phyloP scores from a whole-genome alignment of 495 filamentous ascomycete genomes.

The Annulohypoxylon maeteangense region DNA sequence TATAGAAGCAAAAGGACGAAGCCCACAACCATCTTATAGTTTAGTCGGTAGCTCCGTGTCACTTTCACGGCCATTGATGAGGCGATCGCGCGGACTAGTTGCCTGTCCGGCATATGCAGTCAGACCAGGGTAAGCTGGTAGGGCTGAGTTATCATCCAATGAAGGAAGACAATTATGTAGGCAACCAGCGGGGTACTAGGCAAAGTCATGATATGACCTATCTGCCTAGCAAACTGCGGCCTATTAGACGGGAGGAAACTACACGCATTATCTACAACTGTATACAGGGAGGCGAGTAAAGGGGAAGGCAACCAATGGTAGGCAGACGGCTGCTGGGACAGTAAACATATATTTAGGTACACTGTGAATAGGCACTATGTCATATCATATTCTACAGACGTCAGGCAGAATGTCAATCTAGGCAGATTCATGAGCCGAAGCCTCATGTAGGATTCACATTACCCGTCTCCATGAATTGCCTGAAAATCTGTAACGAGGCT shows the following conservation, averaged over 20 bases:
- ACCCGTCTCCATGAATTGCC: conserved; percentile 59
- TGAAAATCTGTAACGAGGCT: conserved; percentile 62
- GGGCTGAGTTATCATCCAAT: conserved; percentile 15
- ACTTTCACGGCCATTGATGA: neutral
- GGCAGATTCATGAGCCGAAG: neutral
- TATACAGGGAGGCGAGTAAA: neutral
- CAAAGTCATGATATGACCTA: neutral
- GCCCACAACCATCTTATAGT: neutral
- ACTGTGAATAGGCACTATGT: conserved; percentile 5
- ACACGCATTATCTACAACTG: neutral
- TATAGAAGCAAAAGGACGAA: neutral
- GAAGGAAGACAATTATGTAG: conserved; percentile 7
- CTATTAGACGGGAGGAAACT: neutral
- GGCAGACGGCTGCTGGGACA: neutral
- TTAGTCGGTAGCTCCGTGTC: neutral
- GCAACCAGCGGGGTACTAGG: conserved; percentile 18
- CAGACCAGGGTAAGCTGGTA: neutral
- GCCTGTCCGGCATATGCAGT: conserved; percentile 9
- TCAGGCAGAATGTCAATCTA: neutral
- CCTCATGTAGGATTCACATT: conserved; percentile 21
- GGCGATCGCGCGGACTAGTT: conserved; percentile 15
- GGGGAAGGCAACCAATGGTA: neutral
- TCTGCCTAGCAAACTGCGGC: neutral
- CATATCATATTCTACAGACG: neutral
- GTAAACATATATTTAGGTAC: neutral